These are phyloP conservation scores for Perilla frutescens DNA, from an alignment of 257 asterid genomes.

Conservation along the genomic window DNA sequence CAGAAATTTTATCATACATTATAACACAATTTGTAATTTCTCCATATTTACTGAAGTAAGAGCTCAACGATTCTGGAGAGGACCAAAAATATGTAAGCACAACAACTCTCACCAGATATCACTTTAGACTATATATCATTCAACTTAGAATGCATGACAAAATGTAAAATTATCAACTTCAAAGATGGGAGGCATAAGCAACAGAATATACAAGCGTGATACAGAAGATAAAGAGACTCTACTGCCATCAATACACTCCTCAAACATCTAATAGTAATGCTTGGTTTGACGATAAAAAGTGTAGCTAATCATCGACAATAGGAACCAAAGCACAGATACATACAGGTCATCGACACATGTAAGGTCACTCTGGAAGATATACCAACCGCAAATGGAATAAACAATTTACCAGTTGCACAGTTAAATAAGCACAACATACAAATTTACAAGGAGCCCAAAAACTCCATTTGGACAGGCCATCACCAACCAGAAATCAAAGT, in stretches of 20 bases:
- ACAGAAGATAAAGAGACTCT: background rate
- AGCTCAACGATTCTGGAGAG: conserved; percentile 75
- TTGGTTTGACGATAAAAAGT: background rate
- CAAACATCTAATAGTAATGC: background rate
- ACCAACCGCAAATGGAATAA: background rate
- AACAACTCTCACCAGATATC: conserved; percentile 9
- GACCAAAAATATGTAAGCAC: conserved; percentile 33
- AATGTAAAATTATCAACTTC: background rate
- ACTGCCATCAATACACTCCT: background rate
- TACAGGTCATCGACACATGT: background rate
- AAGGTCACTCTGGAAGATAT: background rate
- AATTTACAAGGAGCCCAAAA: background rate
- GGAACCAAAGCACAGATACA: background rate
- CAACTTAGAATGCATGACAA: background rate
- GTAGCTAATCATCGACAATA: background rate
- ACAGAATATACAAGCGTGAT: background rate
- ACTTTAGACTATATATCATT: conserved; percentile 26
- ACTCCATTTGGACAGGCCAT: background rate
- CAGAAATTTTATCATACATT: conserved; percentile 87
- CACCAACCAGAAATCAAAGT: background rate
- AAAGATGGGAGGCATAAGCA: background rate
- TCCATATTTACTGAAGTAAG: conserved; percentile 89
- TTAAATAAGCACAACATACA: background rate
- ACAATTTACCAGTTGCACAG: background rate
- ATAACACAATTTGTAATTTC: conserved; percentile 86